Percentiles rank a stretch among this genome's conserved stretches.
These are phyloP conservation scores for Forsythia viridissima DNA, from an alignment of 257 asterid species.

Conservation along the genomic window DNA sequence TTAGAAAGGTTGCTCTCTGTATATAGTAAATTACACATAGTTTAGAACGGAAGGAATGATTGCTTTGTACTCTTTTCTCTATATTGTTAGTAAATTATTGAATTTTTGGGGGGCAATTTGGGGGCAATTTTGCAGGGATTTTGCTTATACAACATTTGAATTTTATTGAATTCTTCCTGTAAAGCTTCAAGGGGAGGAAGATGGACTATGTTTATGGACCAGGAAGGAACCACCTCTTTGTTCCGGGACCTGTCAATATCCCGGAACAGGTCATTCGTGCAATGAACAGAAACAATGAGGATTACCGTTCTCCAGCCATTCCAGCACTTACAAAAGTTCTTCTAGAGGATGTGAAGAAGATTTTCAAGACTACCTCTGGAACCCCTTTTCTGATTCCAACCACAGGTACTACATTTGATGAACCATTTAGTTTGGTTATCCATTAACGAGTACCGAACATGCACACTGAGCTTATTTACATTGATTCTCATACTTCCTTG, in stretches of 20 bases:
- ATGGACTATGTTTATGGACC: constrained; percentile 95
- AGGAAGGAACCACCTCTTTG: constrained; percentile 97
- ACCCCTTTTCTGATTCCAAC: constrained; percentile 94
- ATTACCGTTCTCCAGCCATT: constrained; percentile 92
- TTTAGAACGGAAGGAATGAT: too few relatives aligned
- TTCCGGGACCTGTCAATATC: constrained; percentile 99
- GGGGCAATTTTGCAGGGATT: constrained; percentile 15
- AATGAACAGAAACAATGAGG: constrained; percentile 97
- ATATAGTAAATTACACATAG: too few relatives aligned
- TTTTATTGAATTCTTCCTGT: neutral
- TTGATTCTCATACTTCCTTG: neutral
- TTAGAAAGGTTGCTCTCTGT: too few relatives aligned
- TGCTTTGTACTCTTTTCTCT: neutral
- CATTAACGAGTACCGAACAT: neutral
- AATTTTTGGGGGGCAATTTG: neutral
- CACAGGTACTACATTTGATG: constrained; percentile 56
- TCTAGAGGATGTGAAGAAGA: constrained; percentile 92
- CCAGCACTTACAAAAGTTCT: constrained; percentile 83
- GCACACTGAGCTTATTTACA: neutral
- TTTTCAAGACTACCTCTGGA: constrained; percentile 90
- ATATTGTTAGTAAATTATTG: neutral
- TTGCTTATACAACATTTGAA: neutral
- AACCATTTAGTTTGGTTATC: neutral
- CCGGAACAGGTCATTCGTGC: constrained; percentile 97
- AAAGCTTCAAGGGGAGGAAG: constrained; percentile 30